Conservation (phyloP, 2,329 filamentous ascomycete genomes). For the Aspergillus udagawae region DNA sequence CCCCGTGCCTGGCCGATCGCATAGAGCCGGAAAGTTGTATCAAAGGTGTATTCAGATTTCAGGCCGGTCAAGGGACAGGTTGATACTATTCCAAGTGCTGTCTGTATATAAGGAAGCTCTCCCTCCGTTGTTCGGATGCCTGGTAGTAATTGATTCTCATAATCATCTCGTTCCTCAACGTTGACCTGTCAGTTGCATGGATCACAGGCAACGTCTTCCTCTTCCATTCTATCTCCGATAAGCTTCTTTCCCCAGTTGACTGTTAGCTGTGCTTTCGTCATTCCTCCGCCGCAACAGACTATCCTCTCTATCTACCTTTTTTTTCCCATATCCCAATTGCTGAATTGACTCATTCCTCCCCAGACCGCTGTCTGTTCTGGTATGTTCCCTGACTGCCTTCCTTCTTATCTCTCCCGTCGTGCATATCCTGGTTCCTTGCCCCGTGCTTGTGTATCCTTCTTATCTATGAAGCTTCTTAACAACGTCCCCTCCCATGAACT, state of each 20-base stretch:
- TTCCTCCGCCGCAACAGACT: background rate
- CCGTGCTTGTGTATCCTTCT: conserved; percentile 9
- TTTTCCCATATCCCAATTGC: background rate
- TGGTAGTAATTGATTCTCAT: background rate
- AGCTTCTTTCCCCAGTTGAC: background rate
- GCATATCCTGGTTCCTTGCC: conserved; percentile 1
- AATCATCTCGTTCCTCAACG: background rate
- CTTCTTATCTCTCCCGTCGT: conserved; percentile 3
- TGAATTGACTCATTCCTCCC: background rate
- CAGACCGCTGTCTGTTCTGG: background rate
- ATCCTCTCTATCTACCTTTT: background rate
- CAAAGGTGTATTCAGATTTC: background rate
- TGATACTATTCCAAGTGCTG: background rate
- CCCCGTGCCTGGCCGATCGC: conserved; percentile 24
- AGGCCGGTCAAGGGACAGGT: background rate
- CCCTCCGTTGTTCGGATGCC: background rate
- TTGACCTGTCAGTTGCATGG: conserved; percentile 9
- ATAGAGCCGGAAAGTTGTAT: conserved; percentile 16
- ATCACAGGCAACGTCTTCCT: background rate
- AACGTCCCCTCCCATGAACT: background rate
- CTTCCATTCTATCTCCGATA: background rate
- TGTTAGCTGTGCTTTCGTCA: background rate
- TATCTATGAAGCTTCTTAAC: conserved; percentile 6
- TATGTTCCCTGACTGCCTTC: background rate
- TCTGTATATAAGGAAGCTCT: background rate